Evolutionary conservation across 192 early-diverging fungal genomes (phyloP), one percentile per base, ranked within the genome.

Genomic region (Backusella mclennaniae): DNA sequence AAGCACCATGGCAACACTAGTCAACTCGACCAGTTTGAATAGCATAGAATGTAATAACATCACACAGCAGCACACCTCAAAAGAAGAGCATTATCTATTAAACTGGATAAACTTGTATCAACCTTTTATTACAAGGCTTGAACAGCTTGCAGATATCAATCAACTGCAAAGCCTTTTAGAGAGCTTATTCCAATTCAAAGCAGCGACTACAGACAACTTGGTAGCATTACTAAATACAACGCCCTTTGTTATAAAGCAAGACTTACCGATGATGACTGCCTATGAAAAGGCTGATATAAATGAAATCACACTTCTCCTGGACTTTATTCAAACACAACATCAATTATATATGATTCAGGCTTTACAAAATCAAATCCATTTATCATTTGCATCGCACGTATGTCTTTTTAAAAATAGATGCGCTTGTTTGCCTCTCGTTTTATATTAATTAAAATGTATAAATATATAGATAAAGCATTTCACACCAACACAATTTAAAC

Each of bases 251-350:
- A 63, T 63, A 29, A 63, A 63, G 4, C 56, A 63, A 63, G 56
- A 63, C 23, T 2, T 63, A 29, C 56, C 56, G 3, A 29, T 63
- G 7, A n/a, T 19, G 4, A 39, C 35, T 38, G 36, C 68, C 12
- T 69, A 69, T 69, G 21, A n/a, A 23, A 69, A 69, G 35, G 68
- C 35, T 21, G 67, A 69, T 69, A 12, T 36, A 9, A 21, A 69
- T 23, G n/a, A 69, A 26, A 26, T 69, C 21, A 39, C 26, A 21
- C n/a, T 38, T 23, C n/a, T 69, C 21, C 35, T 69, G n/a, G 38
- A 38, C 38, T 41, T 69, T 69, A 23, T 69, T 36, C 68, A 69
- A 36, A n/a, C 35, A 69, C 68, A 69, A 23, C 38, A 69, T 69
- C 68, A 69, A 23, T 11, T 38, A 19, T 69, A 38, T 69, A 69